Conservation (phyloP, 1,139 yeast species). For the Protomyces gravidus region DNA sequence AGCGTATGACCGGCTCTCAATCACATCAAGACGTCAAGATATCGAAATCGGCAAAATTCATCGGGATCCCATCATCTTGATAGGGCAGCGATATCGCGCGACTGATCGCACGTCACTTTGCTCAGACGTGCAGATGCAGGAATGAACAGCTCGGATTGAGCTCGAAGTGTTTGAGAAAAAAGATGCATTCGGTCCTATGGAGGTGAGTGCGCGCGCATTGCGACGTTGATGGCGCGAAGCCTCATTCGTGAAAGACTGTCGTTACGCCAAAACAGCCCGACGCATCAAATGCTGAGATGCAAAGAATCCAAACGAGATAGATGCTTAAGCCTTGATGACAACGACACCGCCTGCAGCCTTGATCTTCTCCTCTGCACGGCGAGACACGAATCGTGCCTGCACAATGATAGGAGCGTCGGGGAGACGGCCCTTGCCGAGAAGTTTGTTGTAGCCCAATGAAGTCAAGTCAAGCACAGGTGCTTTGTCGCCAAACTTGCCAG, state of each 20-base stretch:
- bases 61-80: too few relatives aligned
- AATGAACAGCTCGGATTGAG: slow-evolving; percentile 3
- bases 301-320: not conserved
- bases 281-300: not conserved
- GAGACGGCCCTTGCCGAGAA: slow-evolving; percentile 97
- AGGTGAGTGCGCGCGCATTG: too few relatives aligned
- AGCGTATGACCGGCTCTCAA: too few relatives aligned
- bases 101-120: not conserved
- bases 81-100: too few relatives aligned
- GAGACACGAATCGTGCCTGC: slow-evolving; percentile 98
- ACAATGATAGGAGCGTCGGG: slow-evolving; percentile 98
- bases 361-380: slow-evolving; percentile 99
- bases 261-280: not conserved
- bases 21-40: too few relatives aligned
- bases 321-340: slow-evolving; percentile 88
- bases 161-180: not conserved
- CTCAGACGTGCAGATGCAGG: not conserved
- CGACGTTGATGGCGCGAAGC: too few relatives aligned
- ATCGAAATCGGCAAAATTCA: too few relatives aligned
- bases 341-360: slow-evolving; percentile 99
- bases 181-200: not conserved
- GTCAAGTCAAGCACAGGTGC: slow-evolving; percentile 54
- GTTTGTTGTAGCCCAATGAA: slow-evolving; percentile 88
- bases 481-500: slow-evolving; percentile 77
- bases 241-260: too few relatives aligned